Base-by-base conservation (phyloP, 768 basidiomycete species). In the Mycena maculata region DNA sequence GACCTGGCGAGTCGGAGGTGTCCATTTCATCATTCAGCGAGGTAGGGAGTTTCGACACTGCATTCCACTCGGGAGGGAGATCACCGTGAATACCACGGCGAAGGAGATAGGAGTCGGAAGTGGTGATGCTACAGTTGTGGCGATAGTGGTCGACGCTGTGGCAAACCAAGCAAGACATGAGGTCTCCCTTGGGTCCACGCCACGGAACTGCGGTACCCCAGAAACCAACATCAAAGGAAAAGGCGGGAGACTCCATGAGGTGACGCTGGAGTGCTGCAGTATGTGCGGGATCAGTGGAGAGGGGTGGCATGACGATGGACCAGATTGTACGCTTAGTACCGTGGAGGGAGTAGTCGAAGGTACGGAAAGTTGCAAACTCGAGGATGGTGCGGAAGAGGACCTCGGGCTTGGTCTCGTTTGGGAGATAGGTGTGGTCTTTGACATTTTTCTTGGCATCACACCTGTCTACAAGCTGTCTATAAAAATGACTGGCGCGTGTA, bases 241-340 rank as follows among this genome's bases (percentile, higher is more conserved):
- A 52, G 50, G 13, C 50, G 28, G 50, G 50, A 5, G 45, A 47
- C 28, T 52, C 50, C 50, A 52, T 52, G 50, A 52, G 50, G 50
- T 52, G 50, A 6, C 50, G 50, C 28, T 33, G 50, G 28, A 52
- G 18, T 13, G 50, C 50, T 18, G 31, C 50, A 3, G 50, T 52
- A 15, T 52, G 28, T n/a, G 18, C 28, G 9, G 50, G 50, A 30
- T 52, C 25, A 28, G 50, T 52, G 20, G 50, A 52, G 50, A 52
- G 50, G 18, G 50, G 50, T 20, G 28, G 50, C 7, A 28, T 30
- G 9, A 33, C 18, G 23, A 52, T 52, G 20, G 50, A 28, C 50
- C 50, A 52, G 31, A 52, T n/a, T 31, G 50, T 30, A 20, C 50
- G 18, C 6, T 33, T 28, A 16, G 50, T 7, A 52, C 50, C 50